Conservation (phyloP, 345 rosid species). For the Populus alba region DNA sequence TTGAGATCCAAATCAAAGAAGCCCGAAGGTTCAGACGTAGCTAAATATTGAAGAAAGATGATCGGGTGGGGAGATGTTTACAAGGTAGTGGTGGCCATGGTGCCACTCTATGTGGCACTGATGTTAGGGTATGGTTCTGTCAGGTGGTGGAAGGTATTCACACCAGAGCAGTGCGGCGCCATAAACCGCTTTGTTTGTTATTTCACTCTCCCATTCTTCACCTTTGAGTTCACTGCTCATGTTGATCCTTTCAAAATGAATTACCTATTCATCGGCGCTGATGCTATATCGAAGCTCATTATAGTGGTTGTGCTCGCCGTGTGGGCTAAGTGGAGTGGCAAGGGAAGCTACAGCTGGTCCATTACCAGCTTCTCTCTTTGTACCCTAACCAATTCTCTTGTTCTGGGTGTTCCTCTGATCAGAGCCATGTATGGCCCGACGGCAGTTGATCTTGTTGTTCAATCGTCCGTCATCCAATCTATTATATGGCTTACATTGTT, state of each 20-base stretch:
- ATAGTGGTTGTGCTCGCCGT: constrained; percentile 48
- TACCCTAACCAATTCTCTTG: constrained; percentile 62
- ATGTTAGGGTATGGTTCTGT: constrained; percentile 82
- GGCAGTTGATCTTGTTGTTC: constrained; percentile 79
- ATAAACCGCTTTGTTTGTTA: constrained; percentile 72
- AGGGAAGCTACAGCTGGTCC: constrained; percentile 74
- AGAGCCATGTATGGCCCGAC: constrained; percentile 70
- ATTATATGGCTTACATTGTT: constrained; percentile 73
- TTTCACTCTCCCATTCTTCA: constrained; percentile 78
- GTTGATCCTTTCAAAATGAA: constrained; percentile 78
- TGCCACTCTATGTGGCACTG: constrained; percentile 74
- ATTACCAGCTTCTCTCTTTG: constrained; percentile 73
- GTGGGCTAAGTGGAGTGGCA: constrained; percentile 65
- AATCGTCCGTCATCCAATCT: constrained; percentile 59
- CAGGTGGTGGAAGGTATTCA: constrained; percentile 80
- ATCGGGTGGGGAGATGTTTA: constrained; percentile 71
- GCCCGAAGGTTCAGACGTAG: neutral
- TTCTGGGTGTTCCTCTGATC: constrained; percentile 69
- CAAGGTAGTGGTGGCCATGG: constrained; percentile 76
- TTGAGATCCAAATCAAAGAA: neutral
- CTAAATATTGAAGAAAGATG: constrained; percentile 38
- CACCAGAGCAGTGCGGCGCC: constrained; percentile 71
- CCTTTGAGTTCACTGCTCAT: constrained; percentile 68
- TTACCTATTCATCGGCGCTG: constrained; percentile 56
- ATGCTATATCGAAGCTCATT: constrained; percentile 60